phyloP scores from a whole-genome alignment of 805 yeast species.

The Metschnikowia shivogae region DNA sequence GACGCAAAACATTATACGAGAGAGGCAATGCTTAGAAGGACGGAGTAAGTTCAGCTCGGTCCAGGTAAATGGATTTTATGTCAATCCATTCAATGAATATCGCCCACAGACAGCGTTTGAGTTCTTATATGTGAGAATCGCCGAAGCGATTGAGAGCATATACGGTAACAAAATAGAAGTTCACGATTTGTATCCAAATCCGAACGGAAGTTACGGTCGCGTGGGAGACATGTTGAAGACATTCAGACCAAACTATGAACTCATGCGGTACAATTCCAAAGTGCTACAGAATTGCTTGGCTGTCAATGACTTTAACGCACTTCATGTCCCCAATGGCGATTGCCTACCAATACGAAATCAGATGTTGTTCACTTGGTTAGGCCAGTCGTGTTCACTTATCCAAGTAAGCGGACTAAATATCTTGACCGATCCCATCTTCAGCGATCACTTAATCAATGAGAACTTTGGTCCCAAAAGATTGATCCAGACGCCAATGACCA shows the following conservation, averaged over 20 bases:
- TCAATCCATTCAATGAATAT: conserved; percentile 88
- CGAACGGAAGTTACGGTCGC: conserved; percentile 34
- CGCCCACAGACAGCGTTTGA: conserved; percentile 87
- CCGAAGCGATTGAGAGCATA: conserved; percentile 62
- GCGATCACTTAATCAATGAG: conserved; percentile 57
- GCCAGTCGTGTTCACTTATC: conserved; percentile 81
- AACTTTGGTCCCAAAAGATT: conserved; percentile 79
- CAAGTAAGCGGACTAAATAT: conserved; percentile 70
- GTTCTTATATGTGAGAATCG: conserved; percentile 66
- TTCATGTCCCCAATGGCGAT: not conserved
- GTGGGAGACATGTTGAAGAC: conserved; percentile 58
- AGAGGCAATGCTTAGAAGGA: conserved; percentile 6
- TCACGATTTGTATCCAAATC: conserved; percentile 29
- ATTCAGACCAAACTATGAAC: conserved; percentile 51
- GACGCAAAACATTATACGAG: conserved; percentile 52
- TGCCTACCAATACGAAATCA: conserved; percentile 31
- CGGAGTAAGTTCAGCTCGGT: conserved; percentile 31
- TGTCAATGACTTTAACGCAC: conserved; percentile 3
- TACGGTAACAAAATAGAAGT: conserved; percentile 36
- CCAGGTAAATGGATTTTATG: conserved; percentile 67
- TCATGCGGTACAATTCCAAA: conserved; percentile 34
- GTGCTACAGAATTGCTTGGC: conserved; percentile 26
- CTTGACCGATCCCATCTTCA: conserved; percentile 81
- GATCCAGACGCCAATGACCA: conserved; percentile 66
- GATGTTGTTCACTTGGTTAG: conserved; percentile 82